These are phyloP conservation scores for Penicillium sp. DNA, from an alignment of 2,329 filamentous ascomycete species.

Conservation along the genomic window DNA sequence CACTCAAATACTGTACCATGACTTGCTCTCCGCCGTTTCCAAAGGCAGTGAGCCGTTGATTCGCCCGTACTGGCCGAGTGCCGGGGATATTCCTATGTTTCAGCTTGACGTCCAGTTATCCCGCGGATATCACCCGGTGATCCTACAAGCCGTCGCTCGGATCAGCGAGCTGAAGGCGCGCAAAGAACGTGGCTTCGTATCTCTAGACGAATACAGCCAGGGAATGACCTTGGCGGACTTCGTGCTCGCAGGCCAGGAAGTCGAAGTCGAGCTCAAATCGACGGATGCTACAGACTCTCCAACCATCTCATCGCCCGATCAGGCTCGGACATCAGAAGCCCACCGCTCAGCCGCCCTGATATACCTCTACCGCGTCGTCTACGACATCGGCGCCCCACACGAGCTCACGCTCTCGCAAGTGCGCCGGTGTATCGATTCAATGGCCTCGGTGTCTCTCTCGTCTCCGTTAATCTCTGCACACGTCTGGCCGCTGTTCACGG, in stretches of 20 bases:
- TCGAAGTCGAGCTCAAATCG: too few relatives aligned
- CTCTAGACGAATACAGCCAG: too few relatives aligned
- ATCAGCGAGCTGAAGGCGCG: neutral
- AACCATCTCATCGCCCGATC: too few relatives aligned
- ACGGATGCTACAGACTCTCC: too few relatives aligned
- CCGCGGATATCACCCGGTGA: neutral
- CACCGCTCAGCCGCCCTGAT: conserved; percentile 2
- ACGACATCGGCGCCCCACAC: neutral
- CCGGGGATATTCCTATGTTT: too few relatives aligned
- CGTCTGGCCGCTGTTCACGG: neutral
- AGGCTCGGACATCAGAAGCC: neutral
- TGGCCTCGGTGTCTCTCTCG: neutral
- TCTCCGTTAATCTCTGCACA: neutral
- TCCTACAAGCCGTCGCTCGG: neutral
- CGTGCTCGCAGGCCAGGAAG: too few relatives aligned
- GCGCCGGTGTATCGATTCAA: neutral
- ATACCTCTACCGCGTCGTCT: neutral
- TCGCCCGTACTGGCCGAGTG: too few relatives aligned
- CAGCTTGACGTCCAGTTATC: too few relatives aligned
- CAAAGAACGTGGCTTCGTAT: neutral
- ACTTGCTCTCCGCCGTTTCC: neutral
- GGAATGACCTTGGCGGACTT: too few relatives aligned
- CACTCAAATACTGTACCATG: neutral
- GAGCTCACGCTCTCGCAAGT: neutral
- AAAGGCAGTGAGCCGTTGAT: neutral